phyloP scores from a whole-genome alignment of 2,329 filamentous ascomycete species.

The Claviceps sp. region DNA sequence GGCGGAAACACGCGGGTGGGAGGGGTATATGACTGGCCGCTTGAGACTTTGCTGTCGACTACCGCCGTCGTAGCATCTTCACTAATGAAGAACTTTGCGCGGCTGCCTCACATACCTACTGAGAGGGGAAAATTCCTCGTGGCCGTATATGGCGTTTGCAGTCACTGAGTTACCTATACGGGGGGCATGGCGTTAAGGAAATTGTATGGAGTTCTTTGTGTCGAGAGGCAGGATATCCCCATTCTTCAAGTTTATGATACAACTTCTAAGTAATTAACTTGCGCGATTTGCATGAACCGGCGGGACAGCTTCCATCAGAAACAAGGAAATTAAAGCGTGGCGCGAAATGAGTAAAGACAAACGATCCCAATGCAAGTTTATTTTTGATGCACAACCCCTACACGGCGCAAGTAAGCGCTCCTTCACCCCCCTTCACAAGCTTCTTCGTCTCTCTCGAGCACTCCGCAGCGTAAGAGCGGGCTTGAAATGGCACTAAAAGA shows the following conservation, averaged over 20 bases:
- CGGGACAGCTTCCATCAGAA: conserved; percentile 3
- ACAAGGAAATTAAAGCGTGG: neutral
- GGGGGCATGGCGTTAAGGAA: neutral
- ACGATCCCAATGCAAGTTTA: neutral
- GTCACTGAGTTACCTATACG: too few species aligned
- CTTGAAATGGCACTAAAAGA: neutral
- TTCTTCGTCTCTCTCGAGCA: neutral
- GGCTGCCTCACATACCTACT: too few species aligned
- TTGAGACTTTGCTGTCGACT: too few species aligned
- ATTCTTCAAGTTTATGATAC: conserved; percentile 13
- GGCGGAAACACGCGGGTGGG: neutral
- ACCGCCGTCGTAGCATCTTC: too few species aligned
- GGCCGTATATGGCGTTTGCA: too few species aligned
- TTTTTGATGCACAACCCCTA: too few species aligned
- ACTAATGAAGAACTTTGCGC: too few species aligned
- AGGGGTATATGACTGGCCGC: too few species aligned
- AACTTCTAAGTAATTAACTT: conserved; percentile 16
- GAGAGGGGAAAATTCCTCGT: too few species aligned
- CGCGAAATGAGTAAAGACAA: neutral
- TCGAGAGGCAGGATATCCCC: neutral
- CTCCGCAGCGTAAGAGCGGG: conserved; percentile 6
- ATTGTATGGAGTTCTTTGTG: neutral
- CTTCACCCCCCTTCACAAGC: neutral
- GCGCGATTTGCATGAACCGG: conserved; percentile 6
- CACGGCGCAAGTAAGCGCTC: too few species aligned